These are phyloP conservation scores for Colletotrichum cuscutae DNA, from an alignment of 2,329 filamentous ascomycete species.

Conservation along the genomic window DNA sequence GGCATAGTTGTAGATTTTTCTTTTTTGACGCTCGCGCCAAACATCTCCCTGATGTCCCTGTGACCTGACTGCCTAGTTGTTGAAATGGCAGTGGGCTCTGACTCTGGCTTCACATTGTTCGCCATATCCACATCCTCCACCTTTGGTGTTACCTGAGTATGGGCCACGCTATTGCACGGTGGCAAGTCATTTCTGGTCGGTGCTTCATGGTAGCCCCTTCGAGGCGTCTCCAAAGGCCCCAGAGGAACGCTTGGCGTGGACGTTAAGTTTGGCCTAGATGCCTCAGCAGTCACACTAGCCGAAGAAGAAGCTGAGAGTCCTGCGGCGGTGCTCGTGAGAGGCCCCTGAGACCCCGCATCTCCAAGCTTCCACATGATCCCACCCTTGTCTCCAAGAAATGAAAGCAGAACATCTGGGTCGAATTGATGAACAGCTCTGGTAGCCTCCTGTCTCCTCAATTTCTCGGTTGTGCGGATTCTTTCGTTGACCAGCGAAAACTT, in stretches of 20 bases:
- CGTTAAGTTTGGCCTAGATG: background rate
- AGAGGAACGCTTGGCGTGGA: background rate
- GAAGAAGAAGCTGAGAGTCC: background rate
- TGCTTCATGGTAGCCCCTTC: background rate
- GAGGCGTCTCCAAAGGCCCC: background rate
- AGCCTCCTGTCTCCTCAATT: constrained; percentile 22
- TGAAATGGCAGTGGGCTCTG: background rate
- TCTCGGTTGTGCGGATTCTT: background rate
- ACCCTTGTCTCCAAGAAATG: constrained; percentile 22
- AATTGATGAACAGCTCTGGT: constrained; percentile 9
- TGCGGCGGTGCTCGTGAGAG: background rate
- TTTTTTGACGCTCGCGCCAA: constrained; percentile 10
- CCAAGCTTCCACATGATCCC: constrained; percentile 26
- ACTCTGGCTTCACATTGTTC: constrained; percentile 1
- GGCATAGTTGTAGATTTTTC: background rate
- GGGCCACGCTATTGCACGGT: background rate
- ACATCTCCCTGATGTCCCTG: background rate
- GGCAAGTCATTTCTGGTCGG: background rate
- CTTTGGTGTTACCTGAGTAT: background rate
- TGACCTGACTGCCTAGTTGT: background rate
- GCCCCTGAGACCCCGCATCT: constrained; percentile 1
- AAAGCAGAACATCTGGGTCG: constrained; percentile 15
- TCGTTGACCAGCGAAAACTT: constrained; percentile 25
- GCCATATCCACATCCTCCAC: background rate
- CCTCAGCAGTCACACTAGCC: background rate